Conservation (phyloP, 306 rosid genomes). For the Rosa multiflora region DNA sequence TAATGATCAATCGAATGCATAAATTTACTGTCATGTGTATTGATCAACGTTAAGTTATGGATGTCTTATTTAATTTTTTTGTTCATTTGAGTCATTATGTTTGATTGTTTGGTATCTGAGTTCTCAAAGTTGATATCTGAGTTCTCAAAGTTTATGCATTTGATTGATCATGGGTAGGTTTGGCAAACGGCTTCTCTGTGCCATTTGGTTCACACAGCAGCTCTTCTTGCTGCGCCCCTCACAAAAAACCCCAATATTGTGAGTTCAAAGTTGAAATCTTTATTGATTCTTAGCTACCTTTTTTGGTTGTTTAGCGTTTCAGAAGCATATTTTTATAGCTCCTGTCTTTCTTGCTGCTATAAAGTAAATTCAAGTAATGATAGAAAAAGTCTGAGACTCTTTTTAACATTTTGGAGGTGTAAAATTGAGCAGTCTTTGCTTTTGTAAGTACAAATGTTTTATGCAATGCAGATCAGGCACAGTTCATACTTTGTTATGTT, state of each 20-base stretch:
- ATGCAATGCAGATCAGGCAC: not conserved
- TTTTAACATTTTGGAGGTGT: not conserved
- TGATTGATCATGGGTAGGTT: constrained; percentile 43
- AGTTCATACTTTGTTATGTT: not conserved
- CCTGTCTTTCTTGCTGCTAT: not conserved
- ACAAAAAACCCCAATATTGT: constrained; percentile 72
- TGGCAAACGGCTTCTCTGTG: constrained; percentile 95
- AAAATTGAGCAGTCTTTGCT: not conserved
- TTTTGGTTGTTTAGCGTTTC: not conserved
- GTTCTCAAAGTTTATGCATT: constrained; percentile 6
- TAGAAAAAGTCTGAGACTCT: not conserved
- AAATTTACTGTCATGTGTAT: no score
- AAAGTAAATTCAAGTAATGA: not conserved
- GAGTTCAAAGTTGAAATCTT: constrained; percentile 29
- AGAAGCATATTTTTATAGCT: not conserved
- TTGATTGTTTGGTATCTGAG: not conserved
- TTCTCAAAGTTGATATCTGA: not conserved
- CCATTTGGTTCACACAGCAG: constrained; percentile 91
- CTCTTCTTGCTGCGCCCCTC: constrained; percentile 78
- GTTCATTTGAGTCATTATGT: constrained; percentile 13
- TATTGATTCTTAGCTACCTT: not conserved
- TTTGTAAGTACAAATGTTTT: not conserved
- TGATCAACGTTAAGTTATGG: no score
- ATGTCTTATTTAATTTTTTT: not conserved
- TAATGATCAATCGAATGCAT: no score